Base-by-base conservation (phyloP, 2,329 filamentous ascomycete species). In the Pseudophaeomoniella oleicola region DNA sequence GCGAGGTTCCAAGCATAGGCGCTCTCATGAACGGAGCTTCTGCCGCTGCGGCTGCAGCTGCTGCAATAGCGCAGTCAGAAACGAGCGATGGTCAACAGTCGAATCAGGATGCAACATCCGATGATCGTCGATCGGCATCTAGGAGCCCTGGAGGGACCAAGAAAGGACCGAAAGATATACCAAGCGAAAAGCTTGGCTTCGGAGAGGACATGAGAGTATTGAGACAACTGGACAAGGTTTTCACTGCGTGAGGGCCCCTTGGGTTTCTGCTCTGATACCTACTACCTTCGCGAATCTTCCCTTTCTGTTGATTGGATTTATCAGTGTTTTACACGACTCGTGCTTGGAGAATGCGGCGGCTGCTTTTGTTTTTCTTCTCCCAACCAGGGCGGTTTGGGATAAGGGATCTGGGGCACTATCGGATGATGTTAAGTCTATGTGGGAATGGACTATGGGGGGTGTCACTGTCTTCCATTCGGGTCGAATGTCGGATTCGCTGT, bases 201-300 rank as follows among this genome's bases (percentile, higher is more conserved):
- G 63, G 67, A 13, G 78, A 82, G 52, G 79, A 83, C 45, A 69
- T 68, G 42, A 64, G 76, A 44, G 77, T 76, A 2, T 54, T 83
- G 32, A 67, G 74, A 43, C 75, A 81, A 50, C 59, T 84, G 35
- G 74, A 84, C 54, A 57, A 62, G 15, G 66, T 64, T 2, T 70
- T 69, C 37, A 58, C 50, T 5, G 56, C 56, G 27, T 60, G 42
- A 52, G 32, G 30, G 19, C 12, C 17, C 15, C 6, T 32, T 13
- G 13, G 16, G n/a, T n/a, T n/a, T n/a, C n/a, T n/a, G n/a, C n/a
- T n/a, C n/a, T n/a, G n/a, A n/a, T n/a, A n/a, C n/a, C n/a, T n/a
- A n/a, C n/a, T n/a, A n/a, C n/a, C n/a, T n/a, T n/a, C n/a, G n/a
- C n/a, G n/a, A n/a, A n/a, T n/a, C n/a, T n/a, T n/a, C n/a, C n/a